Base-by-base conservation (phyloP, 208 protist species). In the Trypanosomatidae sp. region DNA sequence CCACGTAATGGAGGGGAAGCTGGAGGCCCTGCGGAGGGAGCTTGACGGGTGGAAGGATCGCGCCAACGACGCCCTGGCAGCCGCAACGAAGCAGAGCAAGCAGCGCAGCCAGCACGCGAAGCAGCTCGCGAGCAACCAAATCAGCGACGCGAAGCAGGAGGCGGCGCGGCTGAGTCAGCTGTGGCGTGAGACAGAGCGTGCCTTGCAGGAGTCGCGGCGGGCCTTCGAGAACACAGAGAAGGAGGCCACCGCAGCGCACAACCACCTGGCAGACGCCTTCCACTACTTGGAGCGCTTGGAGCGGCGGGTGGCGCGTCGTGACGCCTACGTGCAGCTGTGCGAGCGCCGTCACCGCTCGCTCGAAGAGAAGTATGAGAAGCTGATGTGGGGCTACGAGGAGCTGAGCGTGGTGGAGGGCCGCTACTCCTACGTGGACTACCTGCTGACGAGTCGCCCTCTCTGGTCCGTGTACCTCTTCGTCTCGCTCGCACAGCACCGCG, bases 321-420 rank as follows among this genome's bases (percentile, higher is more conserved):
- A 95, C 74, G 76, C 70, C 2, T 94, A 86, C 66, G 88, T 94
- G 67, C 60, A 73, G 39, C 73, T 87, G 13, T 79, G 77, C 65
- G 50, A 71, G 22, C 69, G 83, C 15, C 79, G 90, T 0, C 85
- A 91, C 36, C 50, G 49, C 12, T 96, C 92, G 0, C 77, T 93
- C 19, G 86, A 96, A 74, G 90, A 97, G 72, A 95, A 94, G 79
- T 95, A 95, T 70, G 87, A 93, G 67, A 97, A 97, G 75, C 77
- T 97, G 19, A 85, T 91, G 82, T 95, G 90, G 92, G 94, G 89
- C 76, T 79, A 85, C 30, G 62, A 89, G 46, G 92, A 97, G 74
- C 56, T 95, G 19, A 83, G 88, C 56, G 84, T 74, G 25, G 58
- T 97, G 25, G 73, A 71, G 47, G 90, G 92, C 13, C 79, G 70